Base-by-base conservation (phyloP, 2,329 filamentous ascomycete species). In the Xylariales sp. region DNA sequence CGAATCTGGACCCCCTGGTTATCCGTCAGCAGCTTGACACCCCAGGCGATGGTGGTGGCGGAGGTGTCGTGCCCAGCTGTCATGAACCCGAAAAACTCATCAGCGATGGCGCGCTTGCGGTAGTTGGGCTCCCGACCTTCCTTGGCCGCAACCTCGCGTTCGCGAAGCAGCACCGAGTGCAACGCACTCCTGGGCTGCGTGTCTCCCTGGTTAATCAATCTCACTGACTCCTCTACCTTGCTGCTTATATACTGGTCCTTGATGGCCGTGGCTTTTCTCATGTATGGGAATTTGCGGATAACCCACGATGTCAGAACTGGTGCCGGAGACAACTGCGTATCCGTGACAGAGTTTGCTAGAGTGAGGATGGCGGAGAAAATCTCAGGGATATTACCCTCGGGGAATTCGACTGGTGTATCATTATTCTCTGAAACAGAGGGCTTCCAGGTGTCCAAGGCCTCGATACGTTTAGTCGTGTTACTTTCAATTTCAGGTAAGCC, bases 51-150 rank as follows among this genome's bases (percentile, higher is more conserved):
- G 2, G 56, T 50, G 0, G 52, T 56, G n/a, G 49, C 50, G 0
- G 51, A 45, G 2, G 59, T 61, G 38, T 63, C 59, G 37, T 61
- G 53, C 4, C 57, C 58, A 0, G 55, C 60, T 25, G 57, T 28
- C 33, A 58, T 47, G 44, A 57, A 55, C 30, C 56, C 57, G 29
- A 56, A 55, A 42, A 58, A 49, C 44, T 52, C 49, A 40, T 55
- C 55, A 4, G 41, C 33, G 37, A 55, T 53, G 36, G 30, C 45
- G 2, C 44, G 52, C 34, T 40, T 41, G 20, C 43, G 38, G 37
- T 54, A 56, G 2, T 37, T 35, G 0, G 56, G 54, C 15, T n/a
- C 6, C 16, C 56, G 53, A 18, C 43, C 49, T 15, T 52, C 50
- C 40, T 55, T 56, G 3, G 29, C 38, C 2, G 56, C 51, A 12